Evolutionary conservation across 2,329 filamentous ascomycete species (phyloP), one percentile per base, ranked within the genome.

Genomic region (Gnomoniopsis sp.): DNA sequence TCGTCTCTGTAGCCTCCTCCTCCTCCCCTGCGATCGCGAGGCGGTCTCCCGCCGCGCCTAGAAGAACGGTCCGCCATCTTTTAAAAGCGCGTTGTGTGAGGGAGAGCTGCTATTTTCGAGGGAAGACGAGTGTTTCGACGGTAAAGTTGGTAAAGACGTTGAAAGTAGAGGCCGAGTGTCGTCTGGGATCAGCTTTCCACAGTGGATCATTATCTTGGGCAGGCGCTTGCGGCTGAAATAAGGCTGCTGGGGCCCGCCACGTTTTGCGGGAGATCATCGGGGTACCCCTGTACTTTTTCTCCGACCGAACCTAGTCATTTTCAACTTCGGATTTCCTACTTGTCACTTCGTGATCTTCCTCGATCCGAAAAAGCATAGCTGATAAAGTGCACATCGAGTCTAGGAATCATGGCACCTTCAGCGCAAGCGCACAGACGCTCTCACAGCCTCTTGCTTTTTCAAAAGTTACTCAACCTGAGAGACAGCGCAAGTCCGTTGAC

Each of bases 401-500:
- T 4, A 21, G 38, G n/a, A n/a, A 15, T n/a, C 8, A 68, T 67
- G 65, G 63, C 64, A 1, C 60, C 66, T 6, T 63, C 65, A 17
- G 59, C 61, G 19, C 59, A 64, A n/a, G 65, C 65, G 15, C 60
- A 66, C 12, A 61, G 53, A 17, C 65, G 67, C 17, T 63, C 68
- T 7, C 67, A 67, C 59, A 67, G 65, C 58, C 60, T 66, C 6
- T 58, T 69, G 41, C 61, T 70, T 26, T 58, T 68, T 30, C 67
- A 70, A 57, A 68, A 68, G 49, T 55, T 70, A 48, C 64, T 70
- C 34, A 66, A 87, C 68, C 78, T 91, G 57, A 84, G 91, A 62
- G 89, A 95, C 72, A 86, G 85, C 58, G 86, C 89, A 15, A 96
- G 91, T 51, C 93, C 93, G 2, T 86, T 98, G 68, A 97, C 93